phyloP scores from a whole-genome alignment of 1,284 basidiomycete species.

The Boletus subluridellus region DNA sequence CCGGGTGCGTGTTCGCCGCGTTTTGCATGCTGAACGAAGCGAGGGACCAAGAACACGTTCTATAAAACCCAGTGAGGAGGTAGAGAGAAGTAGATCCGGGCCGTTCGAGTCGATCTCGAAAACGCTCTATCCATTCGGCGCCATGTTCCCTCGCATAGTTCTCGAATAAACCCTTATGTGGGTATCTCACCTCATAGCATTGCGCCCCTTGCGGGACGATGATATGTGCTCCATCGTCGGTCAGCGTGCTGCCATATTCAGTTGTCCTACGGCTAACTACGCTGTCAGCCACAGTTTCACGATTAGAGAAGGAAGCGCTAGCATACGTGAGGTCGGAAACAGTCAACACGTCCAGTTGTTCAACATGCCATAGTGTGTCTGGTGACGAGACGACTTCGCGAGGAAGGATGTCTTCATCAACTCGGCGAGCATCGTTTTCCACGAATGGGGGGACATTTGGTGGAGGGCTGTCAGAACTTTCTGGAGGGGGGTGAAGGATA shows the following conservation, averaged over 20 bases:
- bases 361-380: not conserved
- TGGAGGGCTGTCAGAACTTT: not conserved
- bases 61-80: too few species aligned
- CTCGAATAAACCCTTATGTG: not conserved
- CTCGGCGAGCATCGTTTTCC: not conserved
- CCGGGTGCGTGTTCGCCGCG: too few species aligned
- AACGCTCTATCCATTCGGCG: too few species aligned
- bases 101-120: too few species aligned
- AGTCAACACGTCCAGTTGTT: not conserved
- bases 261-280: too few species aligned
- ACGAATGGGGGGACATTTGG: not conserved
- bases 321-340: not conserved
- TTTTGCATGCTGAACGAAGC: too few species aligned
- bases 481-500: not conserved
- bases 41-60: too few species aligned
- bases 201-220: constrained; percentile 4
- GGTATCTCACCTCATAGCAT: not conserved
- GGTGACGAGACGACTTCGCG: constrained; percentile 3
- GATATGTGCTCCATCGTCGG: not conserved
- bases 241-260: too few species aligned
- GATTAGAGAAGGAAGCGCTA: too few species aligned
- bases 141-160: not conserved
- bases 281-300: too few species aligned
- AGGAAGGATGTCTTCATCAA: not conserved
- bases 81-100: too few species aligned